These are phyloP conservation scores for Sphaerulina vaccinii DNA, from an alignment of 2,329 filamentous ascomycete genomes.

Conservation along the genomic window DNA sequence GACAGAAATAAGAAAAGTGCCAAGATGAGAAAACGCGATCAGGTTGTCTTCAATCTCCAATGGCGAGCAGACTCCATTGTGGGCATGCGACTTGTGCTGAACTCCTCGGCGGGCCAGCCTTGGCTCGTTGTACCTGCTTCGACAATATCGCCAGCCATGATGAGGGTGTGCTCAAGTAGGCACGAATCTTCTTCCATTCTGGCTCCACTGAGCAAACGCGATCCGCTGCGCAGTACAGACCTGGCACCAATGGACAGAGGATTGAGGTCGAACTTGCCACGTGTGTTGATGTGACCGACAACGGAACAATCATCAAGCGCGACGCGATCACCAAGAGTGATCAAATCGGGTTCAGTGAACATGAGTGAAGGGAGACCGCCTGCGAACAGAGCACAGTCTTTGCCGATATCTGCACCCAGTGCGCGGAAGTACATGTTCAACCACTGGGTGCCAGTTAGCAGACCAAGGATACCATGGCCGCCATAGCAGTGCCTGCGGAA, in stretches of 20 bases:
- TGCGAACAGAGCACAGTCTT: constrained; percentile 56
- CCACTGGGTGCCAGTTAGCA: constrained; percentile 56
- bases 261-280: constrained; percentile 58
- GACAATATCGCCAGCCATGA: constrained; percentile 58
- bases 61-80: constrained; percentile 25
- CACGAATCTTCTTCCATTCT: constrained; percentile 55
- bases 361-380: constrained; percentile 54
- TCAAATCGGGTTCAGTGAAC: constrained; percentile 59
- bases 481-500: constrained; percentile 53
- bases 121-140: constrained; percentile 53
- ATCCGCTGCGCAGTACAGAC: constrained; percentile 54
- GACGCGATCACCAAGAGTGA: constrained; percentile 55
- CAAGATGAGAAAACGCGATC: background rate
- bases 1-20: background rate
- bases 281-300: constrained; percentile 57
- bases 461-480: constrained; percentile 51
- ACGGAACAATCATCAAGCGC: constrained; percentile 57
- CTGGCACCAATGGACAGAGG: constrained; percentile 51
- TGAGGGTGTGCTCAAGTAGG: constrained; percentile 57
- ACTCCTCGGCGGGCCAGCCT: constrained; percentile 55
- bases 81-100: constrained; percentile 34
- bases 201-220: constrained; percentile 54
- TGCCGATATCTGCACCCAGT: constrained; percentile 55
- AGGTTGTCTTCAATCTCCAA: constrained; percentile 17
- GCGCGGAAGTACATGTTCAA: constrained; percentile 55